These are phyloP conservation scores for Trypanosoma congolense DNA, from an alignment of 208 protist species.

Conservation along the genomic window DNA sequence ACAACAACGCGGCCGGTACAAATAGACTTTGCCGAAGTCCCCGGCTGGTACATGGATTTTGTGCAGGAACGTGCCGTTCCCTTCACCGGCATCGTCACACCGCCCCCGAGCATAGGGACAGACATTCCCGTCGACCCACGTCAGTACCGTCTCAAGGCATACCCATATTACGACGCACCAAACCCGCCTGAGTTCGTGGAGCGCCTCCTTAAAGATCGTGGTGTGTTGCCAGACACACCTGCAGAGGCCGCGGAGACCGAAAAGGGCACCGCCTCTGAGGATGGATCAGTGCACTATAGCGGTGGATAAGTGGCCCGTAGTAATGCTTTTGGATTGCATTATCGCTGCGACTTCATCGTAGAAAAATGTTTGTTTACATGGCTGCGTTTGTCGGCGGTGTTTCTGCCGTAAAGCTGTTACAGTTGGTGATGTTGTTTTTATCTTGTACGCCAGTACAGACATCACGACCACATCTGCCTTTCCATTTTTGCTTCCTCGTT, in stretches of 20 bases:
- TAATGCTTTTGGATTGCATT: no score
- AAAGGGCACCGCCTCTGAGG: constrained; percentile 15
- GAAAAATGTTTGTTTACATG: no score
- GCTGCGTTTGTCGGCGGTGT: no score
- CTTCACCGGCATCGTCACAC: constrained; percentile 57
- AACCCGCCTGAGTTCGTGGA: constrained; percentile 86
- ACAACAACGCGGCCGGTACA: constrained; percentile 66
- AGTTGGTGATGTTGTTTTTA: no score
- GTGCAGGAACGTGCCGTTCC: constrained; percentile 46
- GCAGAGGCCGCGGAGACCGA: constrained; percentile 30
- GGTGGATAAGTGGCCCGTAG: neutral
- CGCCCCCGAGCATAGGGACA: constrained; percentile 81
- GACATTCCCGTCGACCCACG: constrained; percentile 75
- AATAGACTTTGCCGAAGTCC: constrained; percentile 67
- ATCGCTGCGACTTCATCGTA: no score
- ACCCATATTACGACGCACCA: constrained; percentile 86
- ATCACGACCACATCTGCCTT: no score
- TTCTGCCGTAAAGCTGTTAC: no score
- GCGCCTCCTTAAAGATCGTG: constrained; percentile 79
- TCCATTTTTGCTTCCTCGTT: no score
- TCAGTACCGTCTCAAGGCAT: constrained; percentile 68
- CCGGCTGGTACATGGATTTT: constrained; percentile 76
- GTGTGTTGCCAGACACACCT: constrained; percentile 74
- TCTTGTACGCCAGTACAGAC: no score
- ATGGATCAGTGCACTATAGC: constrained; percentile 47